Base-by-base conservation (phyloP, 2,329 filamentous ascomycete genomes). In the Epichloe sibirici region DNA sequence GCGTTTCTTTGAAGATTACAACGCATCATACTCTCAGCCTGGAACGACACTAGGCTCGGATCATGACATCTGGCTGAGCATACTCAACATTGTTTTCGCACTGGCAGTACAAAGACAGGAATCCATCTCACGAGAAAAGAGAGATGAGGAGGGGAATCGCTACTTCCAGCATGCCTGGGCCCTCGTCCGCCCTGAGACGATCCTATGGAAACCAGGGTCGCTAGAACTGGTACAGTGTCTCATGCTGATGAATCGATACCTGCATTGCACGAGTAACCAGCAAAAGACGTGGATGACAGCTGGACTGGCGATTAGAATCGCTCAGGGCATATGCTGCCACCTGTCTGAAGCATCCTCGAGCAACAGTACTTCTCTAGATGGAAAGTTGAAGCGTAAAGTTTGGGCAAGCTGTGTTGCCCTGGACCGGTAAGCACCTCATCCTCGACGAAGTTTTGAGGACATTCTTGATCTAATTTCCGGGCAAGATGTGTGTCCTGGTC, bases 221-320 rank as follows among this genome's bases (percentile, higher is more conserved):
- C 34, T 47, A 11, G 45, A 47, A 37, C 45, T 47, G 8, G 45
- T 47, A 13, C 45, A 47, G 45, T 47, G 45, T 5, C 45, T 47
- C 21, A 47, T 47, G 45, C 34, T 47, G 8, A 47, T 47, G 45
- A 47, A 47, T 37, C 25, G 45, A n/a, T 47, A 47, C 31, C 45
- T 47, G 2, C 45, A 47, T 23, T 47, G 45, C 31, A 47, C 45
- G 5, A 47, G 34, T 17, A 47, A 47, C 34, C 45, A 47, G 17
- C 45, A 47, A n/a, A 34, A 35, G 45, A 47, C 45, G 34, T 47
- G 45, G 45, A 47, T 47, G 45, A 47, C 45, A 37, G 45, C 45
- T 3, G 45, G 45, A 11, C n/a, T 47, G 34, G 45, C 45, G n/a
- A 47, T 47, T 6, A 23, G 45, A 8, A 47, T 47, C 5, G 45